phyloP scores from a whole-genome alignment of 768 basidiomycete species.

The Cystobasidium onofrii region DNA sequence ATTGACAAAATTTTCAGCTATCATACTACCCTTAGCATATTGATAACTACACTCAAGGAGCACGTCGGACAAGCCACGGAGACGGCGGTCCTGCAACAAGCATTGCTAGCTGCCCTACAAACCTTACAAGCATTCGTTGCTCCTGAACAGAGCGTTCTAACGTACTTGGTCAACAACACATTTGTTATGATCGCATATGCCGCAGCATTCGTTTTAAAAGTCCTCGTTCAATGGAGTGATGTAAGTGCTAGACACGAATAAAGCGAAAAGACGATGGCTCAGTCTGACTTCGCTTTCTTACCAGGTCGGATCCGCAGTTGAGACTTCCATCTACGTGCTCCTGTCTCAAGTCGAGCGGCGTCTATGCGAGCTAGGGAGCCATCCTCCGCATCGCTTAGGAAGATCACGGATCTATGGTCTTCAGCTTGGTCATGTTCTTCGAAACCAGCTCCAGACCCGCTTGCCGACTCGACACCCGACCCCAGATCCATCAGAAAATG shows the following conservation, averaged over 20 bases:
- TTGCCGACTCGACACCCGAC: constrained; percentile 5
- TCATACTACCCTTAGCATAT: constrained; percentile 5
- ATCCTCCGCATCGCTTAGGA: not conserved
- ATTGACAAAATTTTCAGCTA: not conserved
- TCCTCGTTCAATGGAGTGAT: not conserved
- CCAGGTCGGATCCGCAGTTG: not conserved
- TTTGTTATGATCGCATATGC: constrained; percentile 7
- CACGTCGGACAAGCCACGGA: constrained; percentile 1
- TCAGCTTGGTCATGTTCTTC: not conserved
- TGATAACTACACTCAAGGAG: not conserved
- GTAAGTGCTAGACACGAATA: not conserved
- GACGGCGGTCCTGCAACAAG: not conserved
- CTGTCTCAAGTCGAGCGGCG: constrained; percentile 4
- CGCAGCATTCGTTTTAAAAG: not conserved
- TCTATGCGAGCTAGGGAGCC: not conserved
- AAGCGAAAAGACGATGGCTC: not conserved
- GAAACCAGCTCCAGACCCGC: not conserved
- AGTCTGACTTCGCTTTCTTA: not conserved
- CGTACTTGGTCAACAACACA: constrained; percentile 13
- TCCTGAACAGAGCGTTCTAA: not conserved
- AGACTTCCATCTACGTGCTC: constrained; percentile 7
- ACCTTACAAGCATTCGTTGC: constrained; percentile 8
- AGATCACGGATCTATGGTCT: constrained; percentile 5
- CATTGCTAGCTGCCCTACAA: constrained; percentile 1
- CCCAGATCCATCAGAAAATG: not conserved